These are phyloP conservation scores for Fusarium fracticaudum DNA, from an alignment of 2,329 filamentous ascomycete genomes.

Conservation along the genomic window DNA sequence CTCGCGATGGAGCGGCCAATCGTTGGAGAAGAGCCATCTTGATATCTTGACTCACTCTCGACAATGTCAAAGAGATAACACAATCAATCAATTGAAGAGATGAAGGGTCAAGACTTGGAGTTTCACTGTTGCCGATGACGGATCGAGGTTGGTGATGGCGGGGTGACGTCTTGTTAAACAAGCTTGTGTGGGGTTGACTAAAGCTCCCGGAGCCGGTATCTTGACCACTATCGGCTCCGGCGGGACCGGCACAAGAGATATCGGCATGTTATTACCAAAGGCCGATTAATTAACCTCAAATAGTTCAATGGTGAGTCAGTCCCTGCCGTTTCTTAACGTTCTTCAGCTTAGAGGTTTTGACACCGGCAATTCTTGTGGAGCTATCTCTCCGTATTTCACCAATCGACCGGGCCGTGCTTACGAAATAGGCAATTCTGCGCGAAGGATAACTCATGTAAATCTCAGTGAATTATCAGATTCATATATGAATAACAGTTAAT, in stretches of 20 bases:
- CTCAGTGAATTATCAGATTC: background rate
- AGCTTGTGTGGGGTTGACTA: slow-evolving; percentile 38
- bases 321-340: background rate
- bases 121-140: slow-evolving; percentile 5
- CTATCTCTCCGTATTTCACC: background rate
- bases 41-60: background rate
- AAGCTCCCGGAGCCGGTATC: slow-evolving; percentile 36
- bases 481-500: background rate
- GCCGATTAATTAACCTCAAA: background rate
- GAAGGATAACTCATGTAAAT: background rate
- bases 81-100: background rate
- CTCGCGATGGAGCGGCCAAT: slow-evolving; percentile 42
- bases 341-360: background rate
- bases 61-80: background rate
- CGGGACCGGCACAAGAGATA: slow-evolving; percentile 14
- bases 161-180: slow-evolving; percentile 41
- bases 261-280: background rate
- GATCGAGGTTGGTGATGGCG: slow-evolving; percentile 26
- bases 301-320: background rate
- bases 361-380: background rate
- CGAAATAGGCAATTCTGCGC: slow-evolving; percentile 14
- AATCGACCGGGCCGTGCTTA: background rate
- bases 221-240: slow-evolving; percentile 20
- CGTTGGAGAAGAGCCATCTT: slow-evolving; percentile 47
- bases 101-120: background rate